Evolutionary conservation across 164 flowering plant species (phyloP).

Genomic region (Brasenia schreberi): DNA sequence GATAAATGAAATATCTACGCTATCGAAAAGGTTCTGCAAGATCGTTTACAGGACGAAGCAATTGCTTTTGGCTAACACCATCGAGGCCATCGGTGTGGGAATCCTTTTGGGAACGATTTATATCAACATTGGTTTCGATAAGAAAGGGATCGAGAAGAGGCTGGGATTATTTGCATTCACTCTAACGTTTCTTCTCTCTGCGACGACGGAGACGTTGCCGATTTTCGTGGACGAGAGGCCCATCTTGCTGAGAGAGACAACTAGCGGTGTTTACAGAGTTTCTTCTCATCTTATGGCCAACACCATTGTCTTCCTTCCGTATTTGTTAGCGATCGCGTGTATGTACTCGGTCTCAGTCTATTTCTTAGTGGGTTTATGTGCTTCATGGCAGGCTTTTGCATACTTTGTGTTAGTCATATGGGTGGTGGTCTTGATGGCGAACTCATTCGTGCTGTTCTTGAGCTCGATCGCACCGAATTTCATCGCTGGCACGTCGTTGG

Average conservation of each 20-base stretch:
- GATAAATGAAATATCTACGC: slow-evolving; percentile 36
- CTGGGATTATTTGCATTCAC: slow-evolving; percentile 95
- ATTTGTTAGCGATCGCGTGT: slow-evolving; percentile 51
- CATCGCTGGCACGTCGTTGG: slow-evolving; percentile 78
- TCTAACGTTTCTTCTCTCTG: slow-evolving; percentile 87
- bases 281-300: slow-evolving; percentile 80
- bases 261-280: slow-evolving; percentile 74
- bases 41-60: slow-evolving; percentile 82
- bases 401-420: slow-evolving; percentile 79
- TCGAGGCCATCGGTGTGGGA: slow-evolving; percentile 79
- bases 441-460: slow-evolving; percentile 78
- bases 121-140: slow-evolving; percentile 58
- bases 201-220: slow-evolving; percentile 88
- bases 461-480: slow-evolving; percentile 84
- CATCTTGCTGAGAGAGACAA: slow-evolving; percentile 62
- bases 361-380: slow-evolving; percentile 83
- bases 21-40: slow-evolving; percentile 67
- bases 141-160: slow-evolving; percentile 68
- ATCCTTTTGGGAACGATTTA: slow-evolving; percentile 80
- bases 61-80: slow-evolving; percentile 58
- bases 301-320: slow-evolving; percentile 85
- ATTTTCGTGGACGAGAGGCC: slow-evolving; percentile 86
- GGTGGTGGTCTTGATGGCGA: slow-evolving; percentile 78
- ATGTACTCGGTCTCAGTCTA: slow-evolving; percentile 65
- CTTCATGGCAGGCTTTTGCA: slow-evolving; percentile 58